Evolutionary conservation across 2,329 filamentous ascomycete species (phyloP).

Genomic region (Hymenoscyphus linearis): DNA sequence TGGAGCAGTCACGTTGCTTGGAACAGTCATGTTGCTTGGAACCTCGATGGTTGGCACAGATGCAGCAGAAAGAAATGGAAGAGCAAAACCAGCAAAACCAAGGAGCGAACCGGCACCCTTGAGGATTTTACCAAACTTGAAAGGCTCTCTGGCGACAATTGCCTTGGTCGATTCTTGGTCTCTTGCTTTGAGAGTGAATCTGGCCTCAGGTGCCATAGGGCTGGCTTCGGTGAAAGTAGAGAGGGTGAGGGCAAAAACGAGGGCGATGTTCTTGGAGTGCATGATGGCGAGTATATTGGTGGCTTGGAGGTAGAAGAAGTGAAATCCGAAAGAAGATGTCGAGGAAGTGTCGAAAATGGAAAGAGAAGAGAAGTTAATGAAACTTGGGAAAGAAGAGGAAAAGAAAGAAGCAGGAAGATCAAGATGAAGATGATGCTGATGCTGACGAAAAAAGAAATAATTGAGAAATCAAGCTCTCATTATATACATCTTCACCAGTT

Average conservation of each 20-base stretch:
- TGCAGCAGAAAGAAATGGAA: neutral
- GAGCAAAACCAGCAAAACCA: neutral
- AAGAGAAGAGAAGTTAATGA: neutral
- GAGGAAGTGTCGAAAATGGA: neutral
- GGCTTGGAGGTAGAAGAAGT: neutral
- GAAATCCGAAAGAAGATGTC: neutral
- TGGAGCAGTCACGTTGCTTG: neutral
- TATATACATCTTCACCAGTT: neutral
- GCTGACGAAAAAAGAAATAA: neutral
- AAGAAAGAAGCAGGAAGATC: neutral
- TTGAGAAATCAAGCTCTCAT: neutral
- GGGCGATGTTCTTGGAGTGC: neutral
- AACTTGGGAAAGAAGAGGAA: neutral
- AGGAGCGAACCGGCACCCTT: neutral
- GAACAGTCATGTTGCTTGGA: neutral
- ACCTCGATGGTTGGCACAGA: neutral
- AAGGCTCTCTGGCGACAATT: neutral
- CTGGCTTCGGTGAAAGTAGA: neutral
- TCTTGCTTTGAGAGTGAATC: neutral
- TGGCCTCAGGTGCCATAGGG: neutral
- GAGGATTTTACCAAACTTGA: neutral
- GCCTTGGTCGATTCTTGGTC: neutral
- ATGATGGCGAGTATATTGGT: neutral
- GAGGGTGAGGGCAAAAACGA: neutral
- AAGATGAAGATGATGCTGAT: neutral